A percentile compares a stretch with the other conserved stretches of the same genome.
phyloP scores from a whole-genome alignment of 257 asterid species.

The Oldenlandia corymbosa region DNA sequence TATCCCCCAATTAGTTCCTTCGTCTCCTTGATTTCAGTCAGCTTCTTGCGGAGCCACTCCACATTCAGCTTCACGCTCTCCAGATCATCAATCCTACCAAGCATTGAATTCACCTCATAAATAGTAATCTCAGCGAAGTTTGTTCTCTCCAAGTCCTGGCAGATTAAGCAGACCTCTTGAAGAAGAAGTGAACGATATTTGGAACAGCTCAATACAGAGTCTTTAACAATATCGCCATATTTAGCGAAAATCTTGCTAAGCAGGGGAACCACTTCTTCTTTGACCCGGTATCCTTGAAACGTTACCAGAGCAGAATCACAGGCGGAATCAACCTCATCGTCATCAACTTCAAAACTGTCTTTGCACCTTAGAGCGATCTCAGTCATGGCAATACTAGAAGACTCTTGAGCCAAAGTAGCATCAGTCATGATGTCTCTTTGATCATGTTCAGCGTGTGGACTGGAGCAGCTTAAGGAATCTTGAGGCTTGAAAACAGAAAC shows the following conservation, averaged over 20 bases:
- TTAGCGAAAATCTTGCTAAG: conserved; percentile 11
- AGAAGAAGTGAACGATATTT: conserved; percentile 1
- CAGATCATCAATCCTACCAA: conserved; percentile 6
- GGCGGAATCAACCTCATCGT: conserved; percentile 16
- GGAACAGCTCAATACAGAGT: neutral
- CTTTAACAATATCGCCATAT: conserved; percentile 19
- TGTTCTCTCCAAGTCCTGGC: neutral
- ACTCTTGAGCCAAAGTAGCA: too few relatives aligned
- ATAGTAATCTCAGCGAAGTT: neutral
- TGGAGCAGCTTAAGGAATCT: neutral
- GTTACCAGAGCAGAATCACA: conserved; percentile 9
- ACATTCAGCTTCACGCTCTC: conserved; percentile 15
- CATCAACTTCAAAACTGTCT: neutral
- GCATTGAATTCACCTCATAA: conserved; percentile 8
- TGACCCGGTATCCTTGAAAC: conserved; percentile 10
- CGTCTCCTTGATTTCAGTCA: conserved; percentile 2
- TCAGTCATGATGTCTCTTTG: too few relatives aligned
- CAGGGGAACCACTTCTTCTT: conserved; percentile 12
- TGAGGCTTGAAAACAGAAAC: neutral
- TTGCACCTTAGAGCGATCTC: conserved; percentile 8
- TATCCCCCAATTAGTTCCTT: conserved; percentile 5
- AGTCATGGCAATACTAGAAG: too few relatives aligned
- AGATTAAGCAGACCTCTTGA: conserved; percentile 8
- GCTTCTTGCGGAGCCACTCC: conserved; percentile 14
- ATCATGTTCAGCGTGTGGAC: neutral